phyloP scores from a whole-genome alignment of 768 basidiomycete genomes.

The Kwoniella mangroviensis region DNA sequence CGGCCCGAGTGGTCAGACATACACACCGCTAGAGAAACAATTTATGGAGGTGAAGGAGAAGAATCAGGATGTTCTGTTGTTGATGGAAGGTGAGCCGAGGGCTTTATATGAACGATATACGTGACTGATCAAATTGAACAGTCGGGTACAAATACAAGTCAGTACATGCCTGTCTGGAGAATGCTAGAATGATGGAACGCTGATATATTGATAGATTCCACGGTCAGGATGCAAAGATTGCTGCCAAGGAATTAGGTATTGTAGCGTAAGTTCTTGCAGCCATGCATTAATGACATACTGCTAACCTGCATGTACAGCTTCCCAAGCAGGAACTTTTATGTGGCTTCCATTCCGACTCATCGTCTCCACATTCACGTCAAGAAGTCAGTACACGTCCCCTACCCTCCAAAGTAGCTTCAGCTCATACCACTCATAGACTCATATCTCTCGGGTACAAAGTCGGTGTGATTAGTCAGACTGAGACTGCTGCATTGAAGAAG shows the following conservation, averaged over 20 bases:
- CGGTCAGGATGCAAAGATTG: constrained; percentile 58
- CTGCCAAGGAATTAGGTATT: constrained; percentile 55
- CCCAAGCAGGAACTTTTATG: constrained; percentile 57
- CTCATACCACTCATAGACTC: constrained; percentile 38
- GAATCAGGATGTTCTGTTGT: constrained; percentile 54
- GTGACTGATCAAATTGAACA: constrained; percentile 9
- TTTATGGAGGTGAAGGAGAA: constrained; percentile 56
- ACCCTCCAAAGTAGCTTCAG: not conserved
- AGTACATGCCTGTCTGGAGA: not conserved
- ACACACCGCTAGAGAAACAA: constrained; percentile 58
- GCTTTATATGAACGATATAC: not conserved
- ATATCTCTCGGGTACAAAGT: constrained; percentile 58
- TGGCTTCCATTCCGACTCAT: constrained; percentile 57
- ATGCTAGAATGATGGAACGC: not conserved
- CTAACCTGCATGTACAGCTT: constrained; percentile 39
- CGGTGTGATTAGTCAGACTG: constrained; percentile 57
- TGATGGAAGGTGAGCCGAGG: constrained; percentile 52
- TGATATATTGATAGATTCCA: constrained; percentile 48
- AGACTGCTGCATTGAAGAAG: constrained; percentile 59
- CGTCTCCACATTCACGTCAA: constrained; percentile 58
- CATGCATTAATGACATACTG: not conserved
- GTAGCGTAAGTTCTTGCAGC: constrained; percentile 41
- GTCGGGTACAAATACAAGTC: constrained; percentile 58
- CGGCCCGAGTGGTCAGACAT: constrained; percentile 55
- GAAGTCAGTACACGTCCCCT: constrained; percentile 37